A percentile compares a stretch with the other conserved stretches of the same genome.
Conservation (phyloP, 495 filamentous ascomycete species). For the Friedmanniomyces simplex region DNA sequence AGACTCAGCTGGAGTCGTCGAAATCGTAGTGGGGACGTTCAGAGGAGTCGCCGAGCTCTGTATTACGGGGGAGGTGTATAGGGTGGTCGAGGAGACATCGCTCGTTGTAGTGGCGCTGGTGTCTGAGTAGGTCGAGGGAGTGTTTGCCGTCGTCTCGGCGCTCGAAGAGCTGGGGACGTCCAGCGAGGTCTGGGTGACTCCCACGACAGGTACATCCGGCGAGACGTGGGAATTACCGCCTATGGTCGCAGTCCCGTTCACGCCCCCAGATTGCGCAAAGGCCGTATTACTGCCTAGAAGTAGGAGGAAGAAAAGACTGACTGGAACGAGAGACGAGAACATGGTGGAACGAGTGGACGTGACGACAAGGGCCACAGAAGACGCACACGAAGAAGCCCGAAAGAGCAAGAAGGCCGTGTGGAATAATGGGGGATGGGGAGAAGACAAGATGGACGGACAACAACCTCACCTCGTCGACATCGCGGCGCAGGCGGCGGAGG, state of each 20-base stretch:
- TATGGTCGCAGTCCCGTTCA: background rate
- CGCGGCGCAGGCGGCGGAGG: background rate
- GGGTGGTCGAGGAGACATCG: background rate
- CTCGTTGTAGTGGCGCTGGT: background rate
- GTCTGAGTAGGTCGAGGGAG: too few species aligned
- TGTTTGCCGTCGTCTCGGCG: background rate
- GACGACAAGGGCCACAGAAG: background rate
- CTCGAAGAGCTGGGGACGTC: background rate
- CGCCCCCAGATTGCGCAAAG: background rate
- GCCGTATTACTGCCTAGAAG: background rate
- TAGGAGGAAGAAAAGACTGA: background rate
- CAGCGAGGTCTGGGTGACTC: background rate
- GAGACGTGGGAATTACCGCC: background rate
- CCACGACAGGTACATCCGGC: too few species aligned
- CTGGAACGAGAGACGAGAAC: background rate
- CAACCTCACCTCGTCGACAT: background rate
- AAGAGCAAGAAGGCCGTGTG: background rate
- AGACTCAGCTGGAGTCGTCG: background rate
- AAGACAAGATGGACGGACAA: background rate
- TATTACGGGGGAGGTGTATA: background rate
- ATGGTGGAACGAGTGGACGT: slow-evolving; percentile 1
- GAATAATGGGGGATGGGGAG: background rate
- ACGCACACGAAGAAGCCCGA: background rate
- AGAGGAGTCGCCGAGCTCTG: background rate
- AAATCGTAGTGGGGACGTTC: background rate